A percentile compares a stretch with the other conserved stretches of the same genome.
Conservation (phyloP, 441 rosid species). For the Erysimum pusillum region DNA sequence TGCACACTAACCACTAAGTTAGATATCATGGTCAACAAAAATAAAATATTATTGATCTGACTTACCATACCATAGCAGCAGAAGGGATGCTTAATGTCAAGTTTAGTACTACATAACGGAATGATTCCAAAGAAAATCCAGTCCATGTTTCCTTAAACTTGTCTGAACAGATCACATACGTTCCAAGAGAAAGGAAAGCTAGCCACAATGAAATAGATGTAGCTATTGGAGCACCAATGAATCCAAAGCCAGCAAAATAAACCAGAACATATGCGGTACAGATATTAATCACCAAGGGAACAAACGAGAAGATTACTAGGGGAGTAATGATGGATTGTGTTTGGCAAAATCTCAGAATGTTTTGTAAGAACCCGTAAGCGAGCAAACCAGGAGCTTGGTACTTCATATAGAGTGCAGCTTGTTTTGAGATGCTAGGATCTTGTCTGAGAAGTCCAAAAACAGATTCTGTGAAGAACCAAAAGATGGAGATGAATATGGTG, state of each 20-base stretch:
- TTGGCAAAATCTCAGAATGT: conserved; percentile 73
- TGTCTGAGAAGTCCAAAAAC: conserved; percentile 62
- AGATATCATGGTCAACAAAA: too few species aligned
- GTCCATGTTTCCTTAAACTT: conserved; percentile 71
- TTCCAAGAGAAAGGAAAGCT: conserved; percentile 51
- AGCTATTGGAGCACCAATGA: conserved; percentile 77
- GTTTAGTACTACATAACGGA: conserved; percentile 47
- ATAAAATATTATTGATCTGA: too few species aligned
- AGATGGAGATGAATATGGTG: conserved; percentile 55
- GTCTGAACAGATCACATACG: conserved; percentile 57
- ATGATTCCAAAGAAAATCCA: conserved; percentile 64
- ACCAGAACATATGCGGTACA: conserved; percentile 58
- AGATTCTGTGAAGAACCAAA: conserved; percentile 67
- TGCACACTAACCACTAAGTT: too few species aligned
- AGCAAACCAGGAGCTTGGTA: conserved; percentile 77
- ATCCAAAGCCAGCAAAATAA: conserved; percentile 56
- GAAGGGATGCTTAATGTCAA: conserved; percentile 75
- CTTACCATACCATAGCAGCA: conserved; percentile 90
- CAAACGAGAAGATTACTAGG: conserved; percentile 53
- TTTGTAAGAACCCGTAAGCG: conserved; percentile 76
- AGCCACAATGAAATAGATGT: conserved; percentile 79
- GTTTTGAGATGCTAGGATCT: conserved; percentile 55
- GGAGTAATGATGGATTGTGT: conserved; percentile 74
- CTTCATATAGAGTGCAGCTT: conserved; percentile 64
- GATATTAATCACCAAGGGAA: conserved; percentile 59